Conservation (phyloP, 129 eudicot genomes). For the Flaveria brownii region DNA sequence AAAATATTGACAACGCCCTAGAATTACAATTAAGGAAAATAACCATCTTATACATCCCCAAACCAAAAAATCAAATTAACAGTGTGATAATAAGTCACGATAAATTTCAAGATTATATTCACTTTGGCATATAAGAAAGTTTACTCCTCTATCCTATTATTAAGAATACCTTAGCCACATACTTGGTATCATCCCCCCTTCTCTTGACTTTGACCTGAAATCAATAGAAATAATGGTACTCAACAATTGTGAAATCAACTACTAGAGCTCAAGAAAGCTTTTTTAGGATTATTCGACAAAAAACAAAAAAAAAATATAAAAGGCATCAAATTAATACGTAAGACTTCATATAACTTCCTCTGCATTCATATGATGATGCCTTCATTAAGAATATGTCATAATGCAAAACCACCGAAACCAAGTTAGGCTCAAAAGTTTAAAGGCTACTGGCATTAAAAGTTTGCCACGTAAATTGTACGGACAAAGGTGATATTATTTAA, state of each 20-base stretch:
- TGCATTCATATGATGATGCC: background rate
- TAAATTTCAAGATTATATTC: background rate
- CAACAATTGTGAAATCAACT: slow-evolving; percentile 13
- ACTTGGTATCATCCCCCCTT: slow-evolving; percentile 97
- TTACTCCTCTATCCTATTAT: slow-evolving; percentile 10
- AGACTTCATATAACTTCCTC: slow-evolving; percentile 16
- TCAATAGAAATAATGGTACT: slow-evolving; percentile 10
- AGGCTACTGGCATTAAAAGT: slow-evolving; percentile 11
- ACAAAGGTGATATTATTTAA: background rate
- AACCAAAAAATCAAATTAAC: background rate
- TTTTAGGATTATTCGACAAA: slow-evolving; percentile 5
- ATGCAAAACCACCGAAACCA: slow-evolving; percentile 18
- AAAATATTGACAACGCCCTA: background rate
- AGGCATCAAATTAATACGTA: slow-evolving; percentile 1
- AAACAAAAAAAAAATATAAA: background rate
- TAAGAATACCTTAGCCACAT: slow-evolving; percentile 83
- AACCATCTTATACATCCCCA: slow-evolving; percentile 4
- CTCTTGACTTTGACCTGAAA: slow-evolving; percentile 94
- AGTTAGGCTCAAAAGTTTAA: background rate
- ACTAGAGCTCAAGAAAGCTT: slow-evolving; percentile 5
- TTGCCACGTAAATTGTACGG: slow-evolving; percentile 13
- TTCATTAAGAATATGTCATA: background rate
- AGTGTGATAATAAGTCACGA: slow-evolving; percentile 5
- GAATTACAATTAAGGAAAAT: background rate
- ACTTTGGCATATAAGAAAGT: slow-evolving; percentile 4